phyloP scores from a whole-genome alignment of 352 stramenopile species.

The Peronospora farinosa region DNA sequence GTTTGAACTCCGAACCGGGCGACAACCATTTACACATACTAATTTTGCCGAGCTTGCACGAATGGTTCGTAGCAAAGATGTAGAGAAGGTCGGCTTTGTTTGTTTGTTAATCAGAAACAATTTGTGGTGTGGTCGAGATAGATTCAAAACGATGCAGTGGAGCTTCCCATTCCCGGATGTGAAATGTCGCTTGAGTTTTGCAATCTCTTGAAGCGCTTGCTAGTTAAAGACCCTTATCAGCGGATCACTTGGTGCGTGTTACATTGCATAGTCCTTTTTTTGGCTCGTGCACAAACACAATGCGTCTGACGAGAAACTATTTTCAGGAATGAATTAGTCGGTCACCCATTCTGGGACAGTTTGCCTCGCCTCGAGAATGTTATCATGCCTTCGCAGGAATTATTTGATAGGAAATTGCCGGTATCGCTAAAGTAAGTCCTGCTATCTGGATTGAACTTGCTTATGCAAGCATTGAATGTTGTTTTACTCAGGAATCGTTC shows the following conservation, averaged over 20 bases:
- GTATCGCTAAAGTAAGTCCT: conserved; percentile 10
- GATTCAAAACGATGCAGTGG: conserved; percentile 61
- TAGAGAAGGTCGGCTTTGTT: background rate
- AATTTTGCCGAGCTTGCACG: conserved; percentile 64
- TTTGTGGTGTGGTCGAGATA: conserved; percentile 11
- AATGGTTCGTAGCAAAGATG: conserved; percentile 36
- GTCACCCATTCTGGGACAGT: conserved; percentile 63
- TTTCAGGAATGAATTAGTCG: conserved; percentile 52
- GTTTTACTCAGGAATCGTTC: background rate
- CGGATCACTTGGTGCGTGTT: conserved; percentile 65
- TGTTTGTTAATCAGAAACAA: background rate
- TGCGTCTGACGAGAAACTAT: conserved; percentile 13
- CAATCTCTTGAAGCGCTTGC: conserved; percentile 45
- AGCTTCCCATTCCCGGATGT: conserved; percentile 40
- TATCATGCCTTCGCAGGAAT: conserved; percentile 50
- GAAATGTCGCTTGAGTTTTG: conserved; percentile 53
- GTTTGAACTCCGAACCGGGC: conserved; percentile 64
- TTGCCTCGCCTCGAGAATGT: conserved; percentile 24
- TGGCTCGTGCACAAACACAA: background rate
- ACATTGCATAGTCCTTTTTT: background rate
- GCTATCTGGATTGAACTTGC: background rate
- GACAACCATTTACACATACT: conserved; percentile 62
- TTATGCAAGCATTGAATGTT: background rate
- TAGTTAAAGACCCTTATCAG: conserved; percentile 66
- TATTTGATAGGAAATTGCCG: conserved; percentile 36